Percentiles rank a stretch among this genome's conserved stretches.
Evolutionary conservation across 768 basidiomycete genomes (phyloP).

Genomic region (Chalciporus chontae): DNA sequence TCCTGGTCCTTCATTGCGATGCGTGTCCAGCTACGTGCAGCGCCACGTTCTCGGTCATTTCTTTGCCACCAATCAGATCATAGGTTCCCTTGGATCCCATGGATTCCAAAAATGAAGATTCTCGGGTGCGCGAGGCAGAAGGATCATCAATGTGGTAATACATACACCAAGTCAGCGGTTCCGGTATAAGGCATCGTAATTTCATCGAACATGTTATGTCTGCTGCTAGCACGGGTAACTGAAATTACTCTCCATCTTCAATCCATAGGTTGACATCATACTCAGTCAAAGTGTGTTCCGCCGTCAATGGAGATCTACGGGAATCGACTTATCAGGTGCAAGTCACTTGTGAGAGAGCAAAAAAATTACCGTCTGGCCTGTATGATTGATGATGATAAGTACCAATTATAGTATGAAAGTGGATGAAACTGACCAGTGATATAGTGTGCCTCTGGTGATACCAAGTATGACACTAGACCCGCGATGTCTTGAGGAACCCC

Average conservation of each 20-base stretch:
- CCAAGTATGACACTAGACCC: conserved; percentile 35
- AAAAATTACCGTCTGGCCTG: conserved; percentile 27
- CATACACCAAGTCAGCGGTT: too few species aligned
- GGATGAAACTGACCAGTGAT: conserved; percentile 30
- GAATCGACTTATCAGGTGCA: neutral
- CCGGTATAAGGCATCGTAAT: too few species aligned
- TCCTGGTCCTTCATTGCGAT: too few species aligned
- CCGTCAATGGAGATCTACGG: conserved; percentile 25
- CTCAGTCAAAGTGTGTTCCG: conserved; percentile 24
- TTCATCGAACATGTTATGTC: too few species aligned
- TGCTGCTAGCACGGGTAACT: too few species aligned
- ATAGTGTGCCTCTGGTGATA: conserved; percentile 30
- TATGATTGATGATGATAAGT: neutral
- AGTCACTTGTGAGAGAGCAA: neutral
- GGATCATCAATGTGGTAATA: too few species aligned
- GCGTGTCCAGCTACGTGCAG: too few species aligned
- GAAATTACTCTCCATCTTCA: neutral
- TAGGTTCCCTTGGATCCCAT: too few species aligned
- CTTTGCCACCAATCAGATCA: too few species aligned
- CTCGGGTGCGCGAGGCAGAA: too few species aligned
- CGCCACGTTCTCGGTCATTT: too few species aligned
- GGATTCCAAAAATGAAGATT: too few species aligned
- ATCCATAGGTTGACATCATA: neutral
- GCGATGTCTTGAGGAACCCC: conserved; percentile 33
- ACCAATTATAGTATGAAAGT: neutral